Conservation (phyloP, 257 asterid genomes). For the Coffea canephora region DNA sequence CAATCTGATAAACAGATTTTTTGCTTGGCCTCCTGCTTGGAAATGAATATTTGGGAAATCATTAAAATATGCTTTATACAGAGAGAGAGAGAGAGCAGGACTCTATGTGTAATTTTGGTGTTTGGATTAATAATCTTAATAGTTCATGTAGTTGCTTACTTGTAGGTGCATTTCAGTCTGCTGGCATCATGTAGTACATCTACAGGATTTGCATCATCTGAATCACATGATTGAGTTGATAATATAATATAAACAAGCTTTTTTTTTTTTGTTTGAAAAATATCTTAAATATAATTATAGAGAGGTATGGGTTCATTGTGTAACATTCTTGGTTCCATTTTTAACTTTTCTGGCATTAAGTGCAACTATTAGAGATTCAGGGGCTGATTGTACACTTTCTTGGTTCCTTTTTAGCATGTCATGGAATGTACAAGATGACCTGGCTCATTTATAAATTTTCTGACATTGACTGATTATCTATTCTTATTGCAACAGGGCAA, state of each 20-base stretch:
- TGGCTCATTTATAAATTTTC: not conserved
- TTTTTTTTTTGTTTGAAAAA: no score
- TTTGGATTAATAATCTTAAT: not conserved
- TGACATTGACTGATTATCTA: not conserved
- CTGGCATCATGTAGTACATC: not conserved
- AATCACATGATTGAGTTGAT: not conserved
- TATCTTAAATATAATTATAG: no score
- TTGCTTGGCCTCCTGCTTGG: not conserved
- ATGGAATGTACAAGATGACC: not conserved
- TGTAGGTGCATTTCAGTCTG: not conserved
- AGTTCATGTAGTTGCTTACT: not conserved
- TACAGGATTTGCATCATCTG: not conserved
- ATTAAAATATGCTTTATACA: no score
- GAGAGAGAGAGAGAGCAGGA: not conserved
- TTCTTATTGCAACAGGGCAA: conserved; percentile 67
- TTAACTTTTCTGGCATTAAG: no score
- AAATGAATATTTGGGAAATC: not conserved
- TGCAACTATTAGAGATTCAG: not conserved
- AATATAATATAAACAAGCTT: no score
- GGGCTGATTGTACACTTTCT: not conserved
- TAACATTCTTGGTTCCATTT: no score
- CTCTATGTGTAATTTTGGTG: not conserved
- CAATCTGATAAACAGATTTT: not conserved
- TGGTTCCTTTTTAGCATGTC: not conserved
- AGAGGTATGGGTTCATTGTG: no score